Conservation (phyloP, 2,329 filamentous ascomycete species). For the Ceratocystis eucalypticola region DNA sequence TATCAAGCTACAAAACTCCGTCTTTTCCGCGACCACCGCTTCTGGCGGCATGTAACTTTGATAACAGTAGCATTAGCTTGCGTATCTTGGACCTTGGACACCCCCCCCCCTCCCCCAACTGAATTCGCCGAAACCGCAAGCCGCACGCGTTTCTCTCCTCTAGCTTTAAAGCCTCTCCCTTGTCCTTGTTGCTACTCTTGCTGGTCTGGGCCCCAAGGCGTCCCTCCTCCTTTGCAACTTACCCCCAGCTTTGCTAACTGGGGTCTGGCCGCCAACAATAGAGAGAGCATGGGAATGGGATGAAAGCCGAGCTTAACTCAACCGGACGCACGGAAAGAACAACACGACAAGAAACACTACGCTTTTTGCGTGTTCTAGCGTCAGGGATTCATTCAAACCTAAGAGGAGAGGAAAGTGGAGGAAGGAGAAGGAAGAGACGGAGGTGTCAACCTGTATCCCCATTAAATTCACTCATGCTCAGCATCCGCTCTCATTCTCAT, state of each 20-base stretch:
- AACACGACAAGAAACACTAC: background rate
- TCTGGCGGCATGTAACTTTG: background rate
- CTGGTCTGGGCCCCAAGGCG: no score
- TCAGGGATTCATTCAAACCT: background rate
- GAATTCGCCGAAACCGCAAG: no score
- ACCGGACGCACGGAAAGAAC: conserved; percentile 11
- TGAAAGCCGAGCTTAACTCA: conserved; percentile 11
- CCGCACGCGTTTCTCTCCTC: background rate
- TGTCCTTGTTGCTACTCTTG: background rate
- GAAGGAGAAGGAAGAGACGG: background rate
- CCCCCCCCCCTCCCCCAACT: background rate
- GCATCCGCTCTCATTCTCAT: no score
- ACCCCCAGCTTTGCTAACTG: no score
- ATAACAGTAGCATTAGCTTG: no score
- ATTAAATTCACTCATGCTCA: background rate
- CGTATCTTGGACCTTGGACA: no score
- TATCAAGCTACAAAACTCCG: no score
- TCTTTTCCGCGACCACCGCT: background rate
- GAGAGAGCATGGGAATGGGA: conserved; percentile 4
- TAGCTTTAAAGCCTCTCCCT: background rate
- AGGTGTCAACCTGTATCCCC: no score
- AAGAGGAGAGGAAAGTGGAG: background rate
- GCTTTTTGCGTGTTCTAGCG: background rate
- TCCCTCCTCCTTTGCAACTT: background rate
- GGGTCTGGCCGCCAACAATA: background rate